Evolutionary conservation across 306 rosid genomes (phyloP).

Genomic region (Erythrophleum fordii): DNA sequence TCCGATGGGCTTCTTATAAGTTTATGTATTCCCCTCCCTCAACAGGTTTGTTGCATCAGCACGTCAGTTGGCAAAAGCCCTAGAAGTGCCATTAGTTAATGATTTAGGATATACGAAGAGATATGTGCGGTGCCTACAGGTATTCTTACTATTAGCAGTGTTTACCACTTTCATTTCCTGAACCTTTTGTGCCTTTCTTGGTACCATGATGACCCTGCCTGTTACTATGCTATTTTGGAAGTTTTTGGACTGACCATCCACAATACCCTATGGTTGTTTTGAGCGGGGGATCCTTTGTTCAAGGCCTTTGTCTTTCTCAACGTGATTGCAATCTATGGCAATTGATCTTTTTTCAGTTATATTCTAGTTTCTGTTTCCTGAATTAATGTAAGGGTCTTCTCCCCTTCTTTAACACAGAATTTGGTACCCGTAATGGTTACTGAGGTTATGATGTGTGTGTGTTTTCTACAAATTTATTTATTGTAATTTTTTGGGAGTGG

Average conservation of each 20-base stretch:
- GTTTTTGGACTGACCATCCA: not conserved
- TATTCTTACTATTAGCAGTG: slow-evolving; percentile 39
- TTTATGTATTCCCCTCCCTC: slow-evolving; percentile 30
- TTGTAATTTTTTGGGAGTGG: not conserved
- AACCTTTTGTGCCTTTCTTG: not conserved
- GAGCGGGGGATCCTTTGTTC: not conserved
- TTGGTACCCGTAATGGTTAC: slow-evolving; percentile 10
- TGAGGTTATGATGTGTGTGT: not conserved
- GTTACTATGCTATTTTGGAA: not conserved
- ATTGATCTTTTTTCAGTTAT: slow-evolving; percentile 6
- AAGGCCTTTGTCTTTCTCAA: not conserved
- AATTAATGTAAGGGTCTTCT: not conserved
- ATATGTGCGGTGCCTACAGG: slow-evolving; percentile 99
- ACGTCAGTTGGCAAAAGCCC: slow-evolving; percentile 93
- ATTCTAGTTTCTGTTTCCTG: not conserved
- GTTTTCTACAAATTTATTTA: not conserved
- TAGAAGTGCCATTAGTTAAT: slow-evolving; percentile 99
- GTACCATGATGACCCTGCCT: not conserved
- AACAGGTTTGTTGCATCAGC: slow-evolving; percentile 98
- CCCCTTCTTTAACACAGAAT: not conserved
- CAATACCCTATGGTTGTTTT: not conserved
- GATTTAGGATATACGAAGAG: slow-evolving; percentile 99
- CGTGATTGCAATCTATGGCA: not conserved
- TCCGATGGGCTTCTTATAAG: slow-evolving; percentile 2
- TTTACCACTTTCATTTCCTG: not conserved